A percentile compares a stretch with the other conserved stretches of the same genome.
phyloP scores from a whole-genome alignment of 139 green algal genomes.

The Ettlia oleoabundans region DNA sequence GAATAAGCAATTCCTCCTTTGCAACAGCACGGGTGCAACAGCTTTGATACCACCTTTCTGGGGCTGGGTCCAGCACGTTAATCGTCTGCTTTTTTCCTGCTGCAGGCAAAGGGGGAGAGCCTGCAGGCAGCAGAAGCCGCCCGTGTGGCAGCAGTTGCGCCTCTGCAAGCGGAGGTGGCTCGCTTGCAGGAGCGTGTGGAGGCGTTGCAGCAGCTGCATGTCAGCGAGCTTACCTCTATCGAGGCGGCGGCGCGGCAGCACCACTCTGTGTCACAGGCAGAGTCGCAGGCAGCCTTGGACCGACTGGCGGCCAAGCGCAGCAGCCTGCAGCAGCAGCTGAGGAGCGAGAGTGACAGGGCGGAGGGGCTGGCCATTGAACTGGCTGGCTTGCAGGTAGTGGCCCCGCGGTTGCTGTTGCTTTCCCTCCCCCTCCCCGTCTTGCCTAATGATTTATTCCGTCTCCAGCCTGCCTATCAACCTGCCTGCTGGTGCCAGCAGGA shows the following conservation, averaged over 20 bases:
- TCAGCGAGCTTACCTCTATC: not conserved
- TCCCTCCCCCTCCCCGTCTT: too few relatives aligned
- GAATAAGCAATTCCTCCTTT: too few relatives aligned
- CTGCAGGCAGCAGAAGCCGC: conserved; percentile 6
- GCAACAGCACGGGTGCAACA: not conserved
- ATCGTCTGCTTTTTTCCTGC: too few relatives aligned
- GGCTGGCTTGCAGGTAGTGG: not conserved
- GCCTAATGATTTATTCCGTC: too few relatives aligned
- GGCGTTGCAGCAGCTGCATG: conserved; percentile 32
- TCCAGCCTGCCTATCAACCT: too few relatives aligned
- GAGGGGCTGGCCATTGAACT: not conserved
- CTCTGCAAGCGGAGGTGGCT: conserved; percentile 41
- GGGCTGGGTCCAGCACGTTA: too few relatives aligned
- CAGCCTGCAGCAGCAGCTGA: conserved; percentile 8
- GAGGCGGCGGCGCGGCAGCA: conserved; percentile 7
- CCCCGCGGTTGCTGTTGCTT: not conserved
- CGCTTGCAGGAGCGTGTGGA: conserved; percentile 43
- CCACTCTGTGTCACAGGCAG: not conserved
- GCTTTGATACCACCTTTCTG: too few relatives aligned
- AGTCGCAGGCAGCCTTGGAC: conserved; percentile 13
- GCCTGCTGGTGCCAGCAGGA: too few relatives aligned
- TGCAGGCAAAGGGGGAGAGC: conserved; percentile 17
- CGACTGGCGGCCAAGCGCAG: not conserved
- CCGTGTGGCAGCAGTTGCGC: conserved; percentile 8
- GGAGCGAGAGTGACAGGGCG: not conserved